A percentile compares a stretch with the other conserved stretches of the same genome.
Conservation (phyloP, 495 filamentous ascomycete genomes). For the Penicillium bialowiezense region DNA sequence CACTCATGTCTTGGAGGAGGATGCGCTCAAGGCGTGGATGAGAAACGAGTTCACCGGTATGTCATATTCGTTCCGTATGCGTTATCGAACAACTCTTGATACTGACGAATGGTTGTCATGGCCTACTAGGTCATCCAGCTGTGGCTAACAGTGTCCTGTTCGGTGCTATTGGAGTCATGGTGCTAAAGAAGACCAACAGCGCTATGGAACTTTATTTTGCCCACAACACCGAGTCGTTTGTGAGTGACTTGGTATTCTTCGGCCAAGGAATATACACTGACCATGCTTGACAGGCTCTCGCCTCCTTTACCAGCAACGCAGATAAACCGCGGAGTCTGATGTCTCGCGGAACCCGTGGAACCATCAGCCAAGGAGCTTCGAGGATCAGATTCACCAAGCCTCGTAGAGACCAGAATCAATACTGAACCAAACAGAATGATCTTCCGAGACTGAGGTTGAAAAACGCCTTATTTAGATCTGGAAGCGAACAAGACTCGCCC, state of each 20-base stretch:
- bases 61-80: slow-evolving; percentile 5
- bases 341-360: slow-evolving; percentile 59
- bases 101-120: slow-evolving; percentile 16
- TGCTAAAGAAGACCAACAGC: slow-evolving; percentile 69
- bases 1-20: slow-evolving; percentile 65
- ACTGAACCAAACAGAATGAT: no score
- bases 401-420: no score
- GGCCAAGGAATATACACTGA: slow-evolving; percentile 5
- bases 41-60: slow-evolving; percentile 73
- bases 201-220: slow-evolving; percentile 80
- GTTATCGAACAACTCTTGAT: no score
- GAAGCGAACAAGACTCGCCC: not conserved
- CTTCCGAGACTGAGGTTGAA: no score
- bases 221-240: slow-evolving; percentile 91
- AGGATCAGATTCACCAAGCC: not conserved
- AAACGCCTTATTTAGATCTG: no score
- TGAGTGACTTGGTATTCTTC: slow-evolving; percentile 26
- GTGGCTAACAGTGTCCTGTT: slow-evolving; percentile 66
- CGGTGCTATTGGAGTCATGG: slow-evolving; percentile 80
- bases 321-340: slow-evolving; percentile 71
- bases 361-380: slow-evolving; percentile 42
- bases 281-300: slow-evolving; percentile 55
- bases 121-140: slow-evolving; percentile 62
- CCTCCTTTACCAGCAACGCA: slow-evolving; percentile 80
- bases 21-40: slow-evolving; percentile 69